These are phyloP conservation scores for Populus ilicifolia DNA, from an alignment of 345 rosid genomes.

Conservation along the genomic window DNA sequence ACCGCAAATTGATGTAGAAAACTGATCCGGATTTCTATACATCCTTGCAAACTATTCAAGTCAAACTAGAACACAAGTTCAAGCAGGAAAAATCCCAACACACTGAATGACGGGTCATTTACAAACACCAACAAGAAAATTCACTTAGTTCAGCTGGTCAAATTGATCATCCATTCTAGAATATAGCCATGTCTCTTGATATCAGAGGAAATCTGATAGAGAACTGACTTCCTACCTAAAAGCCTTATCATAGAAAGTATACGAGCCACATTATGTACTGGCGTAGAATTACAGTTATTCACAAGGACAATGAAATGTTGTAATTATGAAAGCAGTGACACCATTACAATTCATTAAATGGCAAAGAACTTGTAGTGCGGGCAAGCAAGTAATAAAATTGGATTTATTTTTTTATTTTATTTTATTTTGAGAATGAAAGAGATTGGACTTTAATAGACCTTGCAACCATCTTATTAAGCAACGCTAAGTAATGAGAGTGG, in stretches of 20 bases:
- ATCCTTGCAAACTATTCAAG: background rate
- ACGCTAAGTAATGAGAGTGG: background rate
- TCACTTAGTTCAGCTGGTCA: background rate
- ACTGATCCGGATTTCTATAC: background rate
- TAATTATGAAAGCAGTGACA: background rate
- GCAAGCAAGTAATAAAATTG: background rate
- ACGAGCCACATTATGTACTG: background rate
- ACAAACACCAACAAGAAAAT: background rate
- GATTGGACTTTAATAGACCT: background rate
- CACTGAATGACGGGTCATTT: background rate
- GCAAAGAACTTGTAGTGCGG: background rate
- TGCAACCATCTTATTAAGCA: background rate
- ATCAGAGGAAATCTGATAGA: background rate
- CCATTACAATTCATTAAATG: too few relatives aligned
- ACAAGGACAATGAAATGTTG: background rate
- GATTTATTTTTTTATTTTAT: background rate
- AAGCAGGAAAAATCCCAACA: background rate
- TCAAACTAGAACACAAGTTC: background rate
- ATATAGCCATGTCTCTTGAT: background rate
- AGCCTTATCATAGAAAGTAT: background rate
- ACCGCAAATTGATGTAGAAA: background rate
- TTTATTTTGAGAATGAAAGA: background rate
- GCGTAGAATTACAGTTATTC: background rate
- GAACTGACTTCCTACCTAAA: background rate
- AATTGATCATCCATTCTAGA: background rate